Evolutionary conservation across 2,329 filamentous ascomycete genomes (phyloP), one percentile per base, ranked within the genome.

Genomic region (Aspergillus fumigatiaffinis): DNA sequence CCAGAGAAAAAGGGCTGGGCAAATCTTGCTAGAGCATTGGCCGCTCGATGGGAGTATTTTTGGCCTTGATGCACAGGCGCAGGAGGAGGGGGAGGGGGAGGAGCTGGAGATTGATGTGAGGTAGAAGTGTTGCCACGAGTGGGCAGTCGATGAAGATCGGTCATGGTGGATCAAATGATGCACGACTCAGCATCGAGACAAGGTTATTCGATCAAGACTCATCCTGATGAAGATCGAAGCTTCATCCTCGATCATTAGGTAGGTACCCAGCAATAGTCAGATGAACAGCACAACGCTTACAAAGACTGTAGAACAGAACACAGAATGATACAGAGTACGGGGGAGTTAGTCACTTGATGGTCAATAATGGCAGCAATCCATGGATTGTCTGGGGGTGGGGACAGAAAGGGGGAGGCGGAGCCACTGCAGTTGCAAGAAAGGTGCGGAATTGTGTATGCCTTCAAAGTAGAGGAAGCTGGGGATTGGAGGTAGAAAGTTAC

Each of bases 1-100:
- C 76, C 80, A 55, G 80, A 81, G 56, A 80, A 77, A 68, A 83
- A 81, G 21, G 80, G 79, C 67, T 83, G 81, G 51, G 80, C 79
- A 61, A 84, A 79, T 63, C 81, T 77, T 63, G 81, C 80, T 52
- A 79, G 65, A 56, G 77, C 77, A 66, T 71, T 78, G 59, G 77
- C 77, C 47, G 77, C 77, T 57, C 76, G 74, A 59, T 74, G 71
- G 29, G 76, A 73, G 66, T 79, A 78, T 61, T 71, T 69, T 62
- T 73, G 71, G 54, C 60, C 65, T 50, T 68, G 69, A 54, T 70
- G 68, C 52, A 69, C 66, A 25, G 72, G 72, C 47, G 68, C 72
- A 51, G 73, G 71, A 25, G 73, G 72, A 51, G 71, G 68, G 54
- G 73, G 68, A 46, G 71, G 72, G 46, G 72, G 65, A 52, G 71